A percentile compares a stretch with the other conserved stretches of the same genome.
Conservation (phyloP, 768 basidiomycete species). For the Heimioporus sp. region DNA sequence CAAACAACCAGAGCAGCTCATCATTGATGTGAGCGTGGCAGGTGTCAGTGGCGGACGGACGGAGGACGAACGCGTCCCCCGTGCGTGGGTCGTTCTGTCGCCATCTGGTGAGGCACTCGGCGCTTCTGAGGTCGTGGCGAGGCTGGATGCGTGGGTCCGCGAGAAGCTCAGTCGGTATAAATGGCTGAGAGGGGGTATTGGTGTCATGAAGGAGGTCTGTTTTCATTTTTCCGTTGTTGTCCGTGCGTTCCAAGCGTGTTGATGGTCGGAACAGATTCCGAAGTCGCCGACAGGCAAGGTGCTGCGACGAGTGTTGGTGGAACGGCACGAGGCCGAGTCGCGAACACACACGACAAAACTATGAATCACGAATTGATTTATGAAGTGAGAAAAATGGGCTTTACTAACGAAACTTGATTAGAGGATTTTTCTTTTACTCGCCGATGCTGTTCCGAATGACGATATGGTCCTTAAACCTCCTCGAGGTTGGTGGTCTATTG, state of each 20-base stretch:
- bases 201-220: slow-evolving; percentile 59
- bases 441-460: too few relatives aligned
- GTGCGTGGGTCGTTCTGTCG: slow-evolving; percentile 77
- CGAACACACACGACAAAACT: not conserved
- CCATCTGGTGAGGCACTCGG: slow-evolving; percentile 51
- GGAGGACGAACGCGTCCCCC: slow-evolving; percentile 69
- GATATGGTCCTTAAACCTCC: too few relatives aligned
- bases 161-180: slow-evolving; percentile 71
- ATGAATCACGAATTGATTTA: too few relatives aligned
- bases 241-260: too few relatives aligned
- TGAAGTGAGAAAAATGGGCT: too few relatives aligned
- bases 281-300: slow-evolving; percentile 57
- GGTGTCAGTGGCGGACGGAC: slow-evolving; percentile 76
- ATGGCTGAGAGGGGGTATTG: slow-evolving; percentile 72
- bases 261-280: slow-evolving; percentile 49
- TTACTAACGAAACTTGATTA: too few relatives aligned
- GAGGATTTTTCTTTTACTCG: too few relatives aligned
- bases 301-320: not conserved
- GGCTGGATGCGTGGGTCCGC: slow-evolving; percentile 60
- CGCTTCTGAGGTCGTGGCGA: slow-evolving; percentile 35
- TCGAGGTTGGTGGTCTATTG: too few relatives aligned
- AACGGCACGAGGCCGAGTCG: not conserved
- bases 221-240: not conserved
- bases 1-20: slow-evolving; percentile 56
- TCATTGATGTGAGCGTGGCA: slow-evolving; percentile 67